A percentile compares a stretch with the other conserved stretches of the same genome.
Conservation (phyloP, 495 filamentous ascomycete genomes). For the Acidomyces sp. region DNA sequence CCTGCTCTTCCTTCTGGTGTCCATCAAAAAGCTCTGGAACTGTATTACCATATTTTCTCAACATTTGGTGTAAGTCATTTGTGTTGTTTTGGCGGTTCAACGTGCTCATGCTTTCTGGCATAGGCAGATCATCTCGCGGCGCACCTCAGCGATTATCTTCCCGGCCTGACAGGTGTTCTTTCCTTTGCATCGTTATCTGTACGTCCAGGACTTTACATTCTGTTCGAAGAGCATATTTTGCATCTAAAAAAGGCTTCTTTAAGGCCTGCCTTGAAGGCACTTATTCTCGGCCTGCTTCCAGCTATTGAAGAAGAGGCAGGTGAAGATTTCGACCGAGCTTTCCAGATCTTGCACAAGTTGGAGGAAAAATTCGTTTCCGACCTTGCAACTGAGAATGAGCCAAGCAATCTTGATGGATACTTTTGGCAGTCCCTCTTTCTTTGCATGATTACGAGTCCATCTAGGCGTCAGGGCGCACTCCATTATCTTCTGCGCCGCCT, state of each 20-base stretch:
- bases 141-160: slow-evolving; percentile 77
- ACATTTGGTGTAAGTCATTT: slow-evolving; percentile 43
- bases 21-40: slow-evolving; percentile 95
- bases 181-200: slow-evolving; percentile 88
- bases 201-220: slow-evolving; percentile 64
- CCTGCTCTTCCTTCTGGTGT: slow-evolving; percentile 88
- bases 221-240: slow-evolving; percentile 71
- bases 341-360: slow-evolving; percentile 64
- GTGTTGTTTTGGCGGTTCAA: slow-evolving; percentile 23
- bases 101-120: slow-evolving; percentile 8
- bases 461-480: slow-evolving; percentile 69
- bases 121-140: slow-evolving; percentile 38
- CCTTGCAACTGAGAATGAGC: slow-evolving; percentile 1
- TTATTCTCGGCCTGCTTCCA: slow-evolving; percentile 73
- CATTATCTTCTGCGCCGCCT: slow-evolving; percentile 71
- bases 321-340: slow-evolving; percentile 86
- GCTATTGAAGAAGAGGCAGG: slow-evolving; percentile 91
- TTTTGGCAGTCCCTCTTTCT: slow-evolving; percentile 99
- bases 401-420: slow-evolving; percentile 53
- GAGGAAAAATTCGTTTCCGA: slow-evolving; percentile 3
- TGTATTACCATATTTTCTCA: slow-evolving; percentile 78
- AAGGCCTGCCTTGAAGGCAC: slow-evolving; percentile 75
- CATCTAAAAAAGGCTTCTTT: slow-evolving; percentile 54
- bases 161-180: slow-evolving; percentile 73
- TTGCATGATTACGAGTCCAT: slow-evolving; percentile 76